These are phyloP conservation scores for Diophrys sp. DNA, from an alignment of 73 alveolate genomes.

Conservation along the genomic window DNA sequence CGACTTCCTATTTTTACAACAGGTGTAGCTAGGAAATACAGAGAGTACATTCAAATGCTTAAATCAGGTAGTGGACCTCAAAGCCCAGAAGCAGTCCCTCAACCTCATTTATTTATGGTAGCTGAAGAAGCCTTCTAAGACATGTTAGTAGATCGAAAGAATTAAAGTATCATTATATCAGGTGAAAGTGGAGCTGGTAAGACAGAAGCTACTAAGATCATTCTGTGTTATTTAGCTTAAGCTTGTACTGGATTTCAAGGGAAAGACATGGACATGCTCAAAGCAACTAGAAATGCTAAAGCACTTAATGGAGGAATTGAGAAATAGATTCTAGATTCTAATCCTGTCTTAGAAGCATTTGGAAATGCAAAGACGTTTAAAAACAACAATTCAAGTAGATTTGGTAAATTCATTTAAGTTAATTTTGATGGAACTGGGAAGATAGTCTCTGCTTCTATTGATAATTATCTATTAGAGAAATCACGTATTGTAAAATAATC, in stretches of 20 bases:
- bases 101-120: constrained; percentile 91
- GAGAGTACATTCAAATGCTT: constrained; percentile 56
- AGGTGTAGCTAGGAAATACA: constrained; percentile 63
- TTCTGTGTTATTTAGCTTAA: constrained; percentile 81
- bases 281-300: constrained; percentile 35
- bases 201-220: constrained; percentile 95
- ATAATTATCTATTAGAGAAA: constrained; percentile 89
- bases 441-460: constrained; percentile 81
- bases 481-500: constrained; percentile 79
- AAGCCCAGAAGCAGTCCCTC: constrained; percentile 42
- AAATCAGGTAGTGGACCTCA: constrained; percentile 42
- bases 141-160: constrained; percentile 71
- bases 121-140: constrained; percentile 90
- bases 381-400: constrained; percentile 90
- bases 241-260: constrained; percentile 41
- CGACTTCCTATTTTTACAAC: constrained; percentile 74
- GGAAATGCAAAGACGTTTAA: constrained; percentile 97
- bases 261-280: constrained; percentile 39
- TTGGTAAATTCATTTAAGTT: constrained; percentile 98
- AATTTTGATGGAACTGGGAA: constrained; percentile 85
- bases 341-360: constrained; percentile 98
- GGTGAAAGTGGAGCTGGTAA: constrained; percentile 99
- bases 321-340: constrained; percentile 91
- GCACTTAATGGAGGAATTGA: constrained; percentile 70
- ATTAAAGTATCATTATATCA: constrained; percentile 87